These are phyloP conservation scores for Mucor plumbeus DNA, from an alignment of 371 early-diverging fungal genomes.

Conservation along the genomic window DNA sequence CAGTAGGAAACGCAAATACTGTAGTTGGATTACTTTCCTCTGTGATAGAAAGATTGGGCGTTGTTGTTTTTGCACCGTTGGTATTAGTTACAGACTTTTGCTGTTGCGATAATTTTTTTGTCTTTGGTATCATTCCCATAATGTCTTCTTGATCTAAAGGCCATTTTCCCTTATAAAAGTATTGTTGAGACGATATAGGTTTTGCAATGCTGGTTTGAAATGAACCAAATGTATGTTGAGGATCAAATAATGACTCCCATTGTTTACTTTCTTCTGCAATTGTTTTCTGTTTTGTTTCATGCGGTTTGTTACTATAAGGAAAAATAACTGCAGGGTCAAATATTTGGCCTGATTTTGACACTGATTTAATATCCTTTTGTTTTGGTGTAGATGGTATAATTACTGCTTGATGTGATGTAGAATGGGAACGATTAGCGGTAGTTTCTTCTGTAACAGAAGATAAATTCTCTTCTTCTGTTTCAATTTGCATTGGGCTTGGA, in stretches of 20 bases:
- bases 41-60: not conserved
- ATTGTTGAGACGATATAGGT: conserved; percentile 2
- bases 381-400: not conserved
- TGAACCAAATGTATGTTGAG: conserved; percentile 27
- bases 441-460: not conserved
- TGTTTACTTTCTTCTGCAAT: conserved; percentile 24
- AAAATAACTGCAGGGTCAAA: conserved; percentile 4
- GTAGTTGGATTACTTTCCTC: not conserved
- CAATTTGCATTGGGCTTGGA: not conserved
- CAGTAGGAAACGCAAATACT: conserved; percentile 3
- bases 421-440: not conserved
- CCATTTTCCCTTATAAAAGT: conserved; percentile 22
- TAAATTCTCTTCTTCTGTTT: not conserved
- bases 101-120: not conserved
- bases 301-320: conserved; percentile 10
- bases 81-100: not conserved
- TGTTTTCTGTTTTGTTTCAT: conserved; percentile 1
- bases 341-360: not conserved
- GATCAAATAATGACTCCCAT: conserved; percentile 31
- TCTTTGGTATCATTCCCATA: conserved; percentile 6
- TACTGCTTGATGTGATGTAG: not conserved
- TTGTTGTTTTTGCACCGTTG: not conserved
- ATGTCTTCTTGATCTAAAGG: conserved; percentile 20
- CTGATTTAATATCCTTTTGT: not conserved
- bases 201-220: conserved; percentile 14